These are phyloP conservation scores for Cerioporus squamosus DNA, from an alignment of 1,284 basidiomycete genomes.

Conservation along the genomic window DNA sequence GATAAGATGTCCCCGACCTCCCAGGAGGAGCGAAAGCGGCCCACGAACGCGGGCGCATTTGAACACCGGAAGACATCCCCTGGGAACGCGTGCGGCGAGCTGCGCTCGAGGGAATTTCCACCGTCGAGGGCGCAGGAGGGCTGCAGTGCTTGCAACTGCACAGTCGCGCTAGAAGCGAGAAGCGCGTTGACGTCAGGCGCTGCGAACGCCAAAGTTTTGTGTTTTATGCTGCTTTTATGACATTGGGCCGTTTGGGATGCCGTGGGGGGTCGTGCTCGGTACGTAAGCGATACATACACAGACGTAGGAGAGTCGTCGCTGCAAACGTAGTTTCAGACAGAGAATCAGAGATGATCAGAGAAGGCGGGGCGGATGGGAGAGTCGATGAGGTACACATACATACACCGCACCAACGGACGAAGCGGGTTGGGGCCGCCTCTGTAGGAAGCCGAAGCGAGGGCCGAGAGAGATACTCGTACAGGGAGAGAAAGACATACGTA, in stretches of 20 bases:
- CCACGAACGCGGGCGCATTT: slow-evolving; percentile 9
- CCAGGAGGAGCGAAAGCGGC: slow-evolving; percentile 7
- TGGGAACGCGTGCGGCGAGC: slow-evolving; percentile 7
- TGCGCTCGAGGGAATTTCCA: background rate
- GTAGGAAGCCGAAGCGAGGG: background rate
- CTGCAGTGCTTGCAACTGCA: too few relatives aligned
- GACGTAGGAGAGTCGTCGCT: background rate
- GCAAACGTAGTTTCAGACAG: slow-evolving; percentile 1
- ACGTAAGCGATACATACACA: slow-evolving; percentile 22
- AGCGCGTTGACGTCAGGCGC: slow-evolving; percentile 13
- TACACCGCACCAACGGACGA: background rate
- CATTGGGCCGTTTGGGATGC: background rate
- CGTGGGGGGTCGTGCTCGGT: slow-evolving; percentile 8
- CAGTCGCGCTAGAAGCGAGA: slow-evolving; percentile 12
- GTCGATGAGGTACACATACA: slow-evolving; percentile 7
- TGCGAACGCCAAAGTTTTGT: slow-evolving; percentile 2
- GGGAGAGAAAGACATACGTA: too few relatives aligned
- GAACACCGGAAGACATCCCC: slow-evolving; percentile 21
- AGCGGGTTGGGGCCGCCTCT: background rate
- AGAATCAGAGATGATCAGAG: background rate
- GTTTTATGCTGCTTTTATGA: too few relatives aligned
- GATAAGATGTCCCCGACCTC: slow-evolving; percentile 15
- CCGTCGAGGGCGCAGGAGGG: background rate
- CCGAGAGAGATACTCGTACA: too few relatives aligned
- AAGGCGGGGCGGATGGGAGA: slow-evolving; percentile 1